Percentiles rank a stretch among this genome's conserved stretches.
These are phyloP conservation scores for Schoenoplectus triqueter DNA, from an alignment of 202 grass and related monocot species.

Conservation along the genomic window DNA sequence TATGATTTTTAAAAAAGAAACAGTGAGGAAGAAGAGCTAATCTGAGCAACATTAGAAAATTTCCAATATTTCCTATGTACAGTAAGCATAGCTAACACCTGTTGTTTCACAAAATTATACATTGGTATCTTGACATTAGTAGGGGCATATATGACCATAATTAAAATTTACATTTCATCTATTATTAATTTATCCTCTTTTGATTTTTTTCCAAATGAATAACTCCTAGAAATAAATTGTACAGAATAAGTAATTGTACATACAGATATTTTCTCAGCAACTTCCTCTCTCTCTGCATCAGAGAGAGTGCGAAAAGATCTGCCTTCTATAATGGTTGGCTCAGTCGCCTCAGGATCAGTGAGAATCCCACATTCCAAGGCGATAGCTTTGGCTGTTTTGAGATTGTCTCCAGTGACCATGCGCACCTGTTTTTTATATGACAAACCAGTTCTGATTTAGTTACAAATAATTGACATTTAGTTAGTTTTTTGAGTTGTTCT, in stretches of 20 bases:
- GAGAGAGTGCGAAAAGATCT: constrained; percentile 60
- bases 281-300: constrained; percentile 67
- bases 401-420: constrained; percentile 96
- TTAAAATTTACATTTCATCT: neutral
- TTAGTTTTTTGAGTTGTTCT: constrained; percentile 13
- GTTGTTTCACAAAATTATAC: neutral
- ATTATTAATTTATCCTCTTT: neutral
- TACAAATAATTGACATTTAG: neutral
- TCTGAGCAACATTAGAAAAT: neutral
- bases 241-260: constrained; percentile 37
- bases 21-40: neutral
- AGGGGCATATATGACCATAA: neutral
- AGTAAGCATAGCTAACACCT: neutral
- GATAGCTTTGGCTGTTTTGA: constrained; percentile 94
- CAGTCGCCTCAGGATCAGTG: constrained; percentile 63
- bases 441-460: constrained; percentile 5
- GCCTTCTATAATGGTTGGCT: constrained; percentile 80
- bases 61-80: neutral
- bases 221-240: constrained; percentile 11
- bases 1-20: neutral
- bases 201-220: neutral
- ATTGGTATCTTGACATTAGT: neutral
- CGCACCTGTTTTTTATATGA: constrained; percentile 62
- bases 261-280: constrained; percentile 82
- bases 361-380: constrained; percentile 98